These are phyloP conservation scores for Epichloe festucae DNA, from an alignment of 2,329 filamentous ascomycete genomes.

Conservation along the genomic window DNA sequence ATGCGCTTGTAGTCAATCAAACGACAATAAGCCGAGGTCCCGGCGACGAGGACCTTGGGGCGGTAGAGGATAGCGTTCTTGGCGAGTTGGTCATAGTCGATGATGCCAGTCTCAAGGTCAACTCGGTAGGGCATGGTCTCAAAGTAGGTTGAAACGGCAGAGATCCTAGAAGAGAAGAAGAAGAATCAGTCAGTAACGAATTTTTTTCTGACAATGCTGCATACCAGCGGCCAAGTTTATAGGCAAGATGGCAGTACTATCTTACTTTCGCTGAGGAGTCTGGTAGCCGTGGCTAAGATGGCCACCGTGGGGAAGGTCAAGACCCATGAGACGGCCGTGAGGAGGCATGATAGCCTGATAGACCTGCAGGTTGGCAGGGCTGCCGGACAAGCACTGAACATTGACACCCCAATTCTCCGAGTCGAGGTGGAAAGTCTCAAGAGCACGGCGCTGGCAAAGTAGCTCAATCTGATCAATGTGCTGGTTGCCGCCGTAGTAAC, in stretches of 20 bases:
- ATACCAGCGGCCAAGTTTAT: background rate
- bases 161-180: slow-evolving; percentile 48
- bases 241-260: slow-evolving; percentile 6
- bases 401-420: slow-evolving; percentile 94
- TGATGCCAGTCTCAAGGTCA: slow-evolving; percentile 79
- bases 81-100: slow-evolving; percentile 89
- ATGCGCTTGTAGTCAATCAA: slow-evolving; percentile 94
- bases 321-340: slow-evolving; percentile 92
- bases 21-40: slow-evolving; percentile 96
- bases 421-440: slow-evolving; percentile 81
- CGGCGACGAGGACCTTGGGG: slow-evolving; percentile 90
- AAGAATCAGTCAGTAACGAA: background rate
- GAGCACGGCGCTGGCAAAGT: slow-evolving; percentile 86
- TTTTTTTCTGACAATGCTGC: background rate
- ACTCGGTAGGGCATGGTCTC: slow-evolving; percentile 97
- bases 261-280: slow-evolving; percentile 79
- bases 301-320: slow-evolving; percentile 87
- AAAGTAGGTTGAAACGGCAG: slow-evolving; percentile 95
- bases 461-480: slow-evolving; percentile 95
- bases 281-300: slow-evolving; percentile 97
- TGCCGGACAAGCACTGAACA: slow-evolving; percentile 86
- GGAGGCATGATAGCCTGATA: slow-evolving; percentile 96
- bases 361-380: slow-evolving; percentile 92
- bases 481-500: slow-evolving; percentile 99
- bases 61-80: slow-evolving; percentile 85